Evolutionary conservation across 148 eudicot genomes (phyloP).

Genomic region (Polygonum maritimum): DNA sequence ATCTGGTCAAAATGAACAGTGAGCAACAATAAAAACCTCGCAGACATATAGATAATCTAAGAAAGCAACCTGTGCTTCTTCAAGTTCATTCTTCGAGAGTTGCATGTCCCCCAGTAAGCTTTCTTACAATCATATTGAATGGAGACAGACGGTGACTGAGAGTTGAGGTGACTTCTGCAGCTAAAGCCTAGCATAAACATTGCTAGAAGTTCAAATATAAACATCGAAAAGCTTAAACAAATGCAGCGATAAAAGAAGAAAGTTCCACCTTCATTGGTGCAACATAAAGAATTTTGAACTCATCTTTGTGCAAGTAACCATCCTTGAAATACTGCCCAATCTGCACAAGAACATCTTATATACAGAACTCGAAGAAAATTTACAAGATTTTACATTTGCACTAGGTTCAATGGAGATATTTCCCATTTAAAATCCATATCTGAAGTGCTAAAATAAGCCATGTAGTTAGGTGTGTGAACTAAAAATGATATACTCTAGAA

Average conservation of each 20-base stretch:
- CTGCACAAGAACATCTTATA: constrained; percentile 28
- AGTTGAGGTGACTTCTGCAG: constrained; percentile 91
- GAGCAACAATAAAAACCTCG: not conserved
- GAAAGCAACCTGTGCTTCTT: constrained; percentile 71
- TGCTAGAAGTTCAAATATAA: constrained; percentile 3
- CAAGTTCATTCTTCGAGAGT: constrained; percentile 84
- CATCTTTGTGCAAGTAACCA: constrained; percentile 95
- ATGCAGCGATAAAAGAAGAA: not conserved
- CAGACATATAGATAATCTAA: not conserved
- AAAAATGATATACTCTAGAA: not conserved
- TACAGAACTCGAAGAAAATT: not conserved
- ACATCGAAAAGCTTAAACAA: not conserved
- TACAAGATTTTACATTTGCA: not conserved
- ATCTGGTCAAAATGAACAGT: constrained; percentile 35
- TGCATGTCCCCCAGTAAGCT: constrained; percentile 99
- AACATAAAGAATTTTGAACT: constrained; percentile 95
- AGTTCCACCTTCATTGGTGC: constrained; percentile 81
- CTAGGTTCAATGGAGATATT: not conserved
- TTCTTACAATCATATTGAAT: constrained; percentile 74
- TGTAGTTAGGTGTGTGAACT: not conserved
- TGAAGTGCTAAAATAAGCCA: not conserved
- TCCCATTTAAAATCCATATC: not conserved
- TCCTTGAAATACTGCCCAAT: constrained; percentile 88
- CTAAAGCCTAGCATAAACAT: constrained; percentile 58
- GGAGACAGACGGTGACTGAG: constrained; percentile 86